These are phyloP conservation scores for Beauveria rudraprayagi DNA, from an alignment of 2,329 filamentous ascomycete genomes.

Conservation along the genomic window DNA sequence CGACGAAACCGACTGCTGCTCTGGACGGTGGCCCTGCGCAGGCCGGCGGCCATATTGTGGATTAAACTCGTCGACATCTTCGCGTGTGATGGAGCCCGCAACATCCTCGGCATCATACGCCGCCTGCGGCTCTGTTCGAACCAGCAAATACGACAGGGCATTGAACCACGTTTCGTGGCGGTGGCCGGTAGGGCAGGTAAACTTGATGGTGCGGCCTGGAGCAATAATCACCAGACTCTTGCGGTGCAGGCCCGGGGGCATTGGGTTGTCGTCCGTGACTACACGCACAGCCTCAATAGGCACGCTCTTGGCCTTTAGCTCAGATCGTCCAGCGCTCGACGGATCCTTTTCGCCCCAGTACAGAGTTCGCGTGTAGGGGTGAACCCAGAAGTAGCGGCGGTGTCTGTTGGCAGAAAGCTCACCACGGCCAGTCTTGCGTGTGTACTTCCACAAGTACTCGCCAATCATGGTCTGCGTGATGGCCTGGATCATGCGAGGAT, in stretches of 20 bases:
- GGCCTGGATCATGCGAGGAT: constrained; percentile 97
- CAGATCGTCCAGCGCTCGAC: constrained; percentile 63
- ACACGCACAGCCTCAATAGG: constrained; percentile 89
- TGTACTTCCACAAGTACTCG: constrained; percentile 98
- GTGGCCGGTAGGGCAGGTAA: constrained; percentile 88
- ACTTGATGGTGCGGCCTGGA: constrained; percentile 81
- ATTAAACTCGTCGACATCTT: constrained; percentile 75
- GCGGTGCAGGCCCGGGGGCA: constrained; percentile 86
- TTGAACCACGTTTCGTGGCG: constrained; percentile 99
- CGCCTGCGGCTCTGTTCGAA: constrained; percentile 63
- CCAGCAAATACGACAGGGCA: constrained; percentile 82
- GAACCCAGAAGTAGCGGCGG: constrained; percentile 96
- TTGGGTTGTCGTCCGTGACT: constrained; percentile 88
- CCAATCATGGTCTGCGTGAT: constrained; percentile 99
- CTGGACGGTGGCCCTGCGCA: constrained; percentile 36
- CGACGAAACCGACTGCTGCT: constrained; percentile 63
- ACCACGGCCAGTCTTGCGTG: constrained; percentile 81
- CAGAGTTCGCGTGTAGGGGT: constrained; percentile 90
- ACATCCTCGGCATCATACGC: constrained; percentile 53
- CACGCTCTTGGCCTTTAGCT: constrained; percentile 79
- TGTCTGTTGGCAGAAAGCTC: constrained; percentile 86
- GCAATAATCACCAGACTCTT: constrained; percentile 90
- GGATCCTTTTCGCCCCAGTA: constrained; percentile 96
- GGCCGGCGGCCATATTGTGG: constrained; percentile 42
- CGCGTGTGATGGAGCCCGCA: constrained; percentile 48